These are phyloP conservation scores for Colletotrichum nymphaeae DNA, from an alignment of 2,329 filamentous ascomycete genomes.

Conservation along the genomic window DNA sequence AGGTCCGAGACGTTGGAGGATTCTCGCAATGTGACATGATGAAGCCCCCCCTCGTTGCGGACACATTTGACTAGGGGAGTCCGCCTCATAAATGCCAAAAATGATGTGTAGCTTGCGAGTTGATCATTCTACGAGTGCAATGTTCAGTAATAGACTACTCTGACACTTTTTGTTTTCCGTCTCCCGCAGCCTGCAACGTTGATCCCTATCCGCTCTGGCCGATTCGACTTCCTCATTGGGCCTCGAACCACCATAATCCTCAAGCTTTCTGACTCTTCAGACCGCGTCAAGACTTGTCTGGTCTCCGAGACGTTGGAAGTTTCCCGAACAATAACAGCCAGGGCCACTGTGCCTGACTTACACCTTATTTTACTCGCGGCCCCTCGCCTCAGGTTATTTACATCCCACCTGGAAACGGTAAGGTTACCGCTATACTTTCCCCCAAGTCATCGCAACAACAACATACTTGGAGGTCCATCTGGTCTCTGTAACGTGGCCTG, in stretches of 20 bases:
- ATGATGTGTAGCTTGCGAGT: not conserved
- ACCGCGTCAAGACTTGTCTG: not conserved
- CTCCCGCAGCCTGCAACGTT: not conserved
- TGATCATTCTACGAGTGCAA: not conserved
- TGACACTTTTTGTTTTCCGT: not conserved
- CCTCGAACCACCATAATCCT: not conserved
- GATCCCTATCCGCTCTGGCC: constrained; percentile 4
- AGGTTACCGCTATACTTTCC: not conserved
- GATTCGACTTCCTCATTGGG: not conserved
- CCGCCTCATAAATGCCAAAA: not conserved
- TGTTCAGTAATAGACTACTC: not conserved
- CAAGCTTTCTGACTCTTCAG: not conserved
- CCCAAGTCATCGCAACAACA: not conserved
- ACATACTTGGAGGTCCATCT: not conserved
- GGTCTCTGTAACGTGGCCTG: constrained; percentile 11
- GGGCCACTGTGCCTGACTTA: not conserved
- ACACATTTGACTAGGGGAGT: constrained; percentile 5
- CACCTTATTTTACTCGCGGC: not conserved
- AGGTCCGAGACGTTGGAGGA: constrained; percentile 19
- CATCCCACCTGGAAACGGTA: not conserved
- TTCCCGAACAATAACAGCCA: not conserved
- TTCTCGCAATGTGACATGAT: not conserved
- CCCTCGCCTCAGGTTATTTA: not conserved
- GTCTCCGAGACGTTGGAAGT: not conserved
- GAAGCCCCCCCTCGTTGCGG: constrained; percentile 2